Base-by-base conservation (phyloP, 345 rosid species). In the Garcia nutans region DNA sequence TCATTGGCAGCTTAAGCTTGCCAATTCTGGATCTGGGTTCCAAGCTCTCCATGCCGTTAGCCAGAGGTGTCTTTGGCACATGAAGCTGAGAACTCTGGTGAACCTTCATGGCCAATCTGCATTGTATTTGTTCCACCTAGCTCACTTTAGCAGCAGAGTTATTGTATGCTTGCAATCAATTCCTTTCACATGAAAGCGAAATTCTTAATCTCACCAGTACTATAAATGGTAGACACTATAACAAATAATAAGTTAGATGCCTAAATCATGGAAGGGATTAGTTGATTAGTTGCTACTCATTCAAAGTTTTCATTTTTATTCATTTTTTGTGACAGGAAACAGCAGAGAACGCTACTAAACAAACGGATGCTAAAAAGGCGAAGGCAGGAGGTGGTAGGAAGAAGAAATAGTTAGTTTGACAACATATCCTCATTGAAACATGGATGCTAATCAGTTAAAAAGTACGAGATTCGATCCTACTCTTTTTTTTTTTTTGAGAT, bases 351-450 rank as follows among this genome's bases (percentile, higher is more conserved):
- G 73, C 76, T 50, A 69, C 78, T 20, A 91, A 87, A 79, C 88
- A 79, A 78, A 74, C 86, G n/a, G 24, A 75, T 68, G 88, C 82
- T 77, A 91, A 90, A 76, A 93, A 89, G 83, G 42, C 85, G 8
- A 91, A 90, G 84, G 90, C 82, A 68, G 87, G 84, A 75, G 89
- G 92, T 76, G 92, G 80, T n/a, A 88, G 68, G 86, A 93, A 86
- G 86, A 91, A 86, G 88, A 81, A 90, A 66, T 85, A 85, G 78
- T 71, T 54, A 57, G 64, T 56, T 71, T 67, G 58, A 58, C 44
- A 15, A 31, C 50, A 23, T 65, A 62, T 60, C 63, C 52, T 49
- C 33, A 19, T 28, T 20, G 13, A 47, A 45, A 49, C 57, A 15
- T 61, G 69, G 28, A 23, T 5, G 37, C 8, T 72, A 37, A 59